Base-by-base conservation (phyloP, 164 flowering plant genomes). In the Tetrastigma voinierianum region DNA sequence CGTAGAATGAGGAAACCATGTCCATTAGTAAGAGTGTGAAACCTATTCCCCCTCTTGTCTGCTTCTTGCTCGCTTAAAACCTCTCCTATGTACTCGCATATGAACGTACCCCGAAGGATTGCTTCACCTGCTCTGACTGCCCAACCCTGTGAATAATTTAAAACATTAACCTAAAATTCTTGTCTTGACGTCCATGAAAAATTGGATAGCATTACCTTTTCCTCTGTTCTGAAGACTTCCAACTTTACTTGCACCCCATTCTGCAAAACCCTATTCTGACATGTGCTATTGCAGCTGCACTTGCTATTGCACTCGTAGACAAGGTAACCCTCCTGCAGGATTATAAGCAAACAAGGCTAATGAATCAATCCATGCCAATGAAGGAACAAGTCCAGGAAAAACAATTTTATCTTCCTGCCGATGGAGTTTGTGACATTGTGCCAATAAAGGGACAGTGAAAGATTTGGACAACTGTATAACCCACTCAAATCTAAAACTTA, bases 231-330 rank as follows among this genome's bases (percentile, higher is more conserved):
- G 76, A 83, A 93, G 52, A 96, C 83, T 84, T 96, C 98, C 74
- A 96, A 59, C 72, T 84, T 88, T 63, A 88, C 84, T 68, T 66
- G 80, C 65, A 93, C 82, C 52, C 99, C 98, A 68, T 88, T 89
- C 78, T 96, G 99, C 87, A 93, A 79, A 74, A 96, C 88, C 78
- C 97, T 86, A 76, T 96, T 96, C 19, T 61, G 90, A 73, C 99
- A 96, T 23, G 79, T 70, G 73, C 54, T 84, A 56, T 79, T 79
- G 78, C 99, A 96, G 70, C 82, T 67, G 72, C 99, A 96, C 81
- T 65, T 64, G 46, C 77, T 72, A 70, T 88, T 93, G 88, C 99
- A 96, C 80, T 96, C 99, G 69, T 92, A 92, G 49, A 95, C 93
- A 23, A 86, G 86, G 77, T 87, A 87, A 48, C 94, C 90, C 79